Percentiles rank a stretch among this genome's conserved stretches.
phyloP scores from a whole-genome alignment of 805 yeast genomes.

The Kluyveromyces siamensis region DNA sequence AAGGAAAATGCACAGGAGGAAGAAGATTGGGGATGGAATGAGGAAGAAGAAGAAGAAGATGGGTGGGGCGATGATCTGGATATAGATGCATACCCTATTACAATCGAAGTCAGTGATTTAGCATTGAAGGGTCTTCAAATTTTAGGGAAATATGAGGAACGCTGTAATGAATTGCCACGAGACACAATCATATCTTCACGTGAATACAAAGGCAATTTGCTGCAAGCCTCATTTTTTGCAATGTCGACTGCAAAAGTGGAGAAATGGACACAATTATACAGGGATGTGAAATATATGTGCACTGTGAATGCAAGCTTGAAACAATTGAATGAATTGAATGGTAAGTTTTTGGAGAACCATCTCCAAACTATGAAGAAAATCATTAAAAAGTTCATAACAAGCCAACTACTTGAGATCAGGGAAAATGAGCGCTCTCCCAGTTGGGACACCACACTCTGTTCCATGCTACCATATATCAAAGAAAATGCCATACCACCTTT shows the following conservation, averaged over 20 bases:
- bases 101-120: neutral
- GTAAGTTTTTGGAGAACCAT: constrained; percentile 13
- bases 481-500: constrained; percentile 11
- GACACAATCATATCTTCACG: constrained; percentile 9
- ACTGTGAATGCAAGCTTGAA: constrained; percentile 3
- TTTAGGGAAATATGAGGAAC: constrained; percentile 7
- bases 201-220: constrained; percentile 19
- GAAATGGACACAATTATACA: constrained; percentile 24
- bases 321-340: constrained; percentile 17
- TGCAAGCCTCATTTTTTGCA: constrained; percentile 23
- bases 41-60: constrained; percentile 12
- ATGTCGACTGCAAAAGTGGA: constrained; percentile 11
- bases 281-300: constrained; percentile 15
- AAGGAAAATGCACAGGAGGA: constrained; percentile 1
- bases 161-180: constrained; percentile 10
- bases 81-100: constrained; percentile 10
- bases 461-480: constrained; percentile 17
- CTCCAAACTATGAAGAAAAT: constrained; percentile 12
- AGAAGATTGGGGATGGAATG: constrained; percentile 21
- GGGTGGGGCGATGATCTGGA: constrained; percentile 20
- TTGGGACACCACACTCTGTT: constrained; percentile 15
- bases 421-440: constrained; percentile 16
- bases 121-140: neutral
- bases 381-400: constrained; percentile 6
- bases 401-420: constrained; percentile 15